These are phyloP conservation scores for Termitomyces sp. DNA, from an alignment of 768 basidiomycete genomes.

Conservation along the genomic window DNA sequence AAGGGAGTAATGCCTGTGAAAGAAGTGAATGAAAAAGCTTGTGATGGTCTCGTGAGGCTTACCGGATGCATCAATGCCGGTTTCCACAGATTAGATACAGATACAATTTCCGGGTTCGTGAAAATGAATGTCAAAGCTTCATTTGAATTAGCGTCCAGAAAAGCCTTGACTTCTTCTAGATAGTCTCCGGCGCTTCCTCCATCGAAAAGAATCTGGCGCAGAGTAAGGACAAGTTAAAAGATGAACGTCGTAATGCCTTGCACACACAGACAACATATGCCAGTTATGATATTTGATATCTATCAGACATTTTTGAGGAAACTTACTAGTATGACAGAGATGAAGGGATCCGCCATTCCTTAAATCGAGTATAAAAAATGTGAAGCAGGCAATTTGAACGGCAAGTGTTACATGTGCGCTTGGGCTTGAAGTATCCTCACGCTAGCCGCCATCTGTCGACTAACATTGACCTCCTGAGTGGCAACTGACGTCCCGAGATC, in stretches of 20 bases:
- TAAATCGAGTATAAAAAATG: background rate
- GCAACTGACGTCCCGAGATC: background rate
- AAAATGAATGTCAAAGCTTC: slow-evolving; percentile 63
- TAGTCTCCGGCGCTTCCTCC: background rate
- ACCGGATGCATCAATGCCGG: slow-evolving; percentile 45
- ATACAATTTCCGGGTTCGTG: slow-evolving; percentile 57
- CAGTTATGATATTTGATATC: background rate
- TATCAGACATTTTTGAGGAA: too few species aligned
- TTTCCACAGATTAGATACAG: slow-evolving; percentile 42
- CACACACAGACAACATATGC: background rate
- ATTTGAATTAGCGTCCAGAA: slow-evolving; percentile 18
- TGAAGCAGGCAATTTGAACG: background rate
- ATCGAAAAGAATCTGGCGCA: background rate
- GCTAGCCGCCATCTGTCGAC: background rate
- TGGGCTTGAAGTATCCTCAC: background rate
- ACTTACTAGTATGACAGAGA: background rate
- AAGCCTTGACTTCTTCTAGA: background rate
- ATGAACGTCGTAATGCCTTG: background rate
- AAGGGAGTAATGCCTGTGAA: slow-evolving; percentile 31
- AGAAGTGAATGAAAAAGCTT: background rate
- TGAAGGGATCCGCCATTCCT: background rate
- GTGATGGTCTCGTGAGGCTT: background rate
- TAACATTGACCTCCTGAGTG: background rate
- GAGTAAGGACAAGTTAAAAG: background rate
- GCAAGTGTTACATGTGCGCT: background rate